Base-by-base conservation (phyloP, 371 early-diverging fungal genomes). In the Fennellomyces sp. region DNA sequence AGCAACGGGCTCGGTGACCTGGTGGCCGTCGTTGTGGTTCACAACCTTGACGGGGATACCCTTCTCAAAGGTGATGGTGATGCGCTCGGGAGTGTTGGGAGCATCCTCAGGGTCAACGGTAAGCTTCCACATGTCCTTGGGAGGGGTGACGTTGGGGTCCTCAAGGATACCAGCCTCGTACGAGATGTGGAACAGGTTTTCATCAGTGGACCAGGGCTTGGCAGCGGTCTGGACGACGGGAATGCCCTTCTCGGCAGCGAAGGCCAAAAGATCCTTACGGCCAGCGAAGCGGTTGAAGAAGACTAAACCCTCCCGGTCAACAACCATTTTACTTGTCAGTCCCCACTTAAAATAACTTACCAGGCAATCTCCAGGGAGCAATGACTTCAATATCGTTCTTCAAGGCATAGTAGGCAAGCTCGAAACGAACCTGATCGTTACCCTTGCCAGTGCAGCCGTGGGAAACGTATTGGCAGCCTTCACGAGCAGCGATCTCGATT, bases 371-470 rank as follows among this genome's bases (percentile, higher is more conserved):
- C 97, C 97, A 98, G 27, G 97, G 97, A 36, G 96, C 92, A 75
- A 98, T 95, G 68, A 97, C 95, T 82, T 97, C 81, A 75, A 97
- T 96, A 59, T 85, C 80, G 56, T 94, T 94, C 66, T 92, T 87
- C 58, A 98, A 85, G 23, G 97, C 96, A 71, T 96, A 95, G 88
- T 95, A 98, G 35, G 94, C 97, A 49, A 98, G 86, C 78, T 98
- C 98, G 76, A 98, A 98, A 52, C 98, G 94, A 61, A 98, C 97
- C 81, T 98, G 98, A 73, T 98, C 98, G 84, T 98, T 98, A 59
- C 98, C 97, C 84, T 98, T 98, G 63, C 98, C 98, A 31, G 98
- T 98, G 87, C 97, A 97, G 38, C 98, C 97, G 83, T 98, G 98
- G 30, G 97, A 92, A 11, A 98, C 97, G 70, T 77, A 92, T 52